Conservation (phyloP, 176 grass and related monocot species). For the Guadua angustifolia region DNA sequence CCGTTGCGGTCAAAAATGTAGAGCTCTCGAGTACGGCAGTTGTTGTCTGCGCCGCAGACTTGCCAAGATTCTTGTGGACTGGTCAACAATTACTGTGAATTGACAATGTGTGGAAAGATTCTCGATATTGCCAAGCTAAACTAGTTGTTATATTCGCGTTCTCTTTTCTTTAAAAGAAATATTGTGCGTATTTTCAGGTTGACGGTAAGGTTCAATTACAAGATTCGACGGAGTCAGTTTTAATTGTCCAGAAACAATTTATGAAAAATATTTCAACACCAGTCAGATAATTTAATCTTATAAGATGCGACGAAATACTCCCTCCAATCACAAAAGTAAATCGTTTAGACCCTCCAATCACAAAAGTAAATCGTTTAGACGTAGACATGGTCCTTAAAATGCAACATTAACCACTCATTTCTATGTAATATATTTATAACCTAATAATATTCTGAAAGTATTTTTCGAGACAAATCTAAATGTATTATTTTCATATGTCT, state of each 20-base stretch:
- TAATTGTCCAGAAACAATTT: neutral
- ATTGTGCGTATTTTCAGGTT: neutral
- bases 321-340: too few relatives aligned
- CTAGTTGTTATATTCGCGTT: neutral
- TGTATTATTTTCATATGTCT: too few relatives aligned
- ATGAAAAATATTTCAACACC: neutral
- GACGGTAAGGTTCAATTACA: neutral
- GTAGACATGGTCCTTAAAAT: too few relatives aligned
- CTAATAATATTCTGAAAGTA: too few relatives aligned
- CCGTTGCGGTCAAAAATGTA: constrained; percentile 23
- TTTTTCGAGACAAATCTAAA: too few relatives aligned
- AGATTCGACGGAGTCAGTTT: neutral
- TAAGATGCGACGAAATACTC: neutral
- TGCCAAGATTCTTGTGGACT: neutral
- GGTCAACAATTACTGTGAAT: constrained; percentile 22
- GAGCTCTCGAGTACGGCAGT: neutral
- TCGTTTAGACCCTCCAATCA: too few relatives aligned
- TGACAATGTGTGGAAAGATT: neutral
- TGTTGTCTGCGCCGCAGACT: neutral
- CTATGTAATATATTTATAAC: too few relatives aligned
- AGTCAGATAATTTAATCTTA: neutral
- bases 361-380: too few relatives aligned
- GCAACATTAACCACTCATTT: too few relatives aligned
- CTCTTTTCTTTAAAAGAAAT: neutral
- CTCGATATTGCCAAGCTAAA: neutral